phyloP scores from a whole-genome alignment of 192 early-diverging fungal genomes.

The Coemansia nantahalensis region DNA sequence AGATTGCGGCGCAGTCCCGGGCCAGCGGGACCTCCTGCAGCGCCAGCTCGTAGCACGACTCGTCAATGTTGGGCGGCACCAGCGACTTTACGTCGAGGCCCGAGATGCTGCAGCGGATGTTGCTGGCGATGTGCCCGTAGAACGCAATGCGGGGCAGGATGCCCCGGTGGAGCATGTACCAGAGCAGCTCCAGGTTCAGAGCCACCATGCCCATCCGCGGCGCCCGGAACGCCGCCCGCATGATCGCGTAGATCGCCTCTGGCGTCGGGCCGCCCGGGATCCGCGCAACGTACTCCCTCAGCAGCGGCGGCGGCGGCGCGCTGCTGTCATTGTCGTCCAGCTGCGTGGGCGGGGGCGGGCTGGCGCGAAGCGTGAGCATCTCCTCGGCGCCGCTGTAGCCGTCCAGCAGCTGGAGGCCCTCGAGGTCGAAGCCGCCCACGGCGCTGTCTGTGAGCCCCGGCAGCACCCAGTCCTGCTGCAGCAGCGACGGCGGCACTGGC shows the following conservation, averaged over 20 bases:
- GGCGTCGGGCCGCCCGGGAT: conserved; percentile 33
- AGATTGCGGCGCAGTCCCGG: conserved; percentile 22
- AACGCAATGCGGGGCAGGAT: conserved; percentile 44
- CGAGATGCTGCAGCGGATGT: conserved; percentile 28
- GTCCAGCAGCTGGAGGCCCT: too few relatives aligned
- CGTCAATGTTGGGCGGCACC: conserved; percentile 42
- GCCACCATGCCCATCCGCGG: conserved; percentile 52
- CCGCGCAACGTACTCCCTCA: conserved; percentile 25
- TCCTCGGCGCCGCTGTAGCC: too few relatives aligned
- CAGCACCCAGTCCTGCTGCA: conserved; percentile 23
- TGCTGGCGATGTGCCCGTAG: conserved; percentile 46
- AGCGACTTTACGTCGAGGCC: conserved; percentile 25
- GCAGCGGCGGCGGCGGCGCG: conserved; percentile 9
- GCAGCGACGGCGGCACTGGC: too few relatives aligned
- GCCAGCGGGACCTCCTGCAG: conserved; percentile 23
- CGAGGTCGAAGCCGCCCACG: not conserved
- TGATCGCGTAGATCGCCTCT: conserved; percentile 27
- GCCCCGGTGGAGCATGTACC: conserved; percentile 44
- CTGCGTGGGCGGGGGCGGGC: too few relatives aligned
- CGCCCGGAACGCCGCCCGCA: conserved; percentile 48
- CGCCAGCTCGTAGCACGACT: conserved; percentile 41
- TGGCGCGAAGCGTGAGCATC: too few relatives aligned
- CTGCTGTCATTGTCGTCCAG: too few relatives aligned
- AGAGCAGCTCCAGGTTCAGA: conserved; percentile 39
- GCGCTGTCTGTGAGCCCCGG: conserved; percentile 16